These are phyloP conservation scores for Pueraria montana DNA, from an alignment of 306 rosid genomes.

Conservation along the genomic window DNA sequence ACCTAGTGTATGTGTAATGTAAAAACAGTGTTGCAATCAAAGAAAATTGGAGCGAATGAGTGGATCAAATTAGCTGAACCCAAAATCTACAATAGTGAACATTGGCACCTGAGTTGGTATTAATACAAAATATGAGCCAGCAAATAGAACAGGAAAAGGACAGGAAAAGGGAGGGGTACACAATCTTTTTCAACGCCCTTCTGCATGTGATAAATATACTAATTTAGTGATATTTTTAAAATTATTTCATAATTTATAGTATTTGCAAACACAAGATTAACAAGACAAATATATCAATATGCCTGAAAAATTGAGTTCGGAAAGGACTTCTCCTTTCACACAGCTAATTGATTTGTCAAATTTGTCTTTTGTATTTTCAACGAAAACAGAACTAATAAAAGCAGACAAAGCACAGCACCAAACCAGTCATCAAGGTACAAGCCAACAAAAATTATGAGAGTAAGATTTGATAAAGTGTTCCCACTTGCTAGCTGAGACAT, in stretches of 20 bases:
- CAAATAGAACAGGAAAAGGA: background rate
- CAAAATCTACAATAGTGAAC: background rate
- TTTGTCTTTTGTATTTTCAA: slow-evolving; percentile 41
- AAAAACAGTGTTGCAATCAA: background rate
- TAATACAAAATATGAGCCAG: background rate
- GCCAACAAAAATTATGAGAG: background rate
- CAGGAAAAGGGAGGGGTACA: background rate
- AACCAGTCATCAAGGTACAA: background rate
- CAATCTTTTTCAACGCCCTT: background rate
- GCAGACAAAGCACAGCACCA: background rate
- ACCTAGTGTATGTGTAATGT: background rate
- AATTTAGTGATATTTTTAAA: background rate
- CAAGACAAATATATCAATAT: slow-evolving; percentile 50
- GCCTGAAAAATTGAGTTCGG: slow-evolving; percentile 75
- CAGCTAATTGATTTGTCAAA: slow-evolving; percentile 82
- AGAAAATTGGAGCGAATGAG: background rate
- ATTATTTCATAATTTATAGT: background rate
- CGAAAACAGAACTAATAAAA: background rate
- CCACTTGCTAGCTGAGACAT: slow-evolving; percentile 59
- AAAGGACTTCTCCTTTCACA: slow-evolving; percentile 61
- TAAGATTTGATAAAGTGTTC: slow-evolving; percentile 52
- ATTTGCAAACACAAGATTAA: background rate
- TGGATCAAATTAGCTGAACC: background rate
- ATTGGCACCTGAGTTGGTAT: slow-evolving; percentile 14
- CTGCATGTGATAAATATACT: background rate